A percentile compares a stretch with the other conserved stretches of the same genome.
These are phyloP conservation scores for Saccharum spontaneum DNA, from an alignment of 176 grass and related monocot genomes.

Conservation along the genomic window DNA sequence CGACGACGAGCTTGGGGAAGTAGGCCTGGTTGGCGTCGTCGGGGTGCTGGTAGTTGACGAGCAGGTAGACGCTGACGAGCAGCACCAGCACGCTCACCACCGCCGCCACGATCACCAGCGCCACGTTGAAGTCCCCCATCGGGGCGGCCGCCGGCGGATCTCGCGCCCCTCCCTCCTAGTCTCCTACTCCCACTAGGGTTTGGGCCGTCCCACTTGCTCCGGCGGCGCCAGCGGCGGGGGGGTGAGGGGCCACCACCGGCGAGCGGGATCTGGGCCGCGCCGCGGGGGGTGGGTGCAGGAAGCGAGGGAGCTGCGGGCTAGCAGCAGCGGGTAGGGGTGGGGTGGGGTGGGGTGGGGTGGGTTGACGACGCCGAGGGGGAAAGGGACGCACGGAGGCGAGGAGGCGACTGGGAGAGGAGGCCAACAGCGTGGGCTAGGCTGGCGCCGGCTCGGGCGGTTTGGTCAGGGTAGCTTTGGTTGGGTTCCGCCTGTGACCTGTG, in stretches of 20 bases:
- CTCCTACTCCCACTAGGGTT: constrained; percentile 1
- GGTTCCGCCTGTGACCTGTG: background rate
- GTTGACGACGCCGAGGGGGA: constrained; percentile 34
- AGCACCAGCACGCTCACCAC: constrained; percentile 79
- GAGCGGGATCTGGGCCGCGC: constrained; percentile 38
- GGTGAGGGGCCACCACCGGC: background rate
- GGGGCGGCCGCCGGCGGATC: constrained; percentile 31
- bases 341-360: background rate
- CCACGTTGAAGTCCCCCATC: constrained; percentile 99
- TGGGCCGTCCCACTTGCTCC: background rate
- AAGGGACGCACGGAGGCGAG: background rate
- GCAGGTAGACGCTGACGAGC: constrained; percentile 85
- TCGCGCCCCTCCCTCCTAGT: background rate
- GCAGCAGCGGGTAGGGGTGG: background rate
- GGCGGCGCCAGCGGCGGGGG: constrained; percentile 19
- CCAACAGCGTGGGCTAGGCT: constrained; percentile 44
- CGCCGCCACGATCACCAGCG: constrained; percentile 86
- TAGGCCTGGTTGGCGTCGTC: constrained; percentile 97
- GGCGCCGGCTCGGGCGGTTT: constrained; percentile 22
- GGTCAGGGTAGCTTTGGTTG: background rate
- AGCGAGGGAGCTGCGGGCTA: background rate
- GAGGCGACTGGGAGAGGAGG: background rate
- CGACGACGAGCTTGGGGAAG: constrained; percentile 92
- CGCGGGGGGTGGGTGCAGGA: background rate
- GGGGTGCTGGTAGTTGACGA: constrained; percentile 98